phyloP scores from a whole-genome alignment of 345 rosid species.

The Euclidium syriacum region DNA sequence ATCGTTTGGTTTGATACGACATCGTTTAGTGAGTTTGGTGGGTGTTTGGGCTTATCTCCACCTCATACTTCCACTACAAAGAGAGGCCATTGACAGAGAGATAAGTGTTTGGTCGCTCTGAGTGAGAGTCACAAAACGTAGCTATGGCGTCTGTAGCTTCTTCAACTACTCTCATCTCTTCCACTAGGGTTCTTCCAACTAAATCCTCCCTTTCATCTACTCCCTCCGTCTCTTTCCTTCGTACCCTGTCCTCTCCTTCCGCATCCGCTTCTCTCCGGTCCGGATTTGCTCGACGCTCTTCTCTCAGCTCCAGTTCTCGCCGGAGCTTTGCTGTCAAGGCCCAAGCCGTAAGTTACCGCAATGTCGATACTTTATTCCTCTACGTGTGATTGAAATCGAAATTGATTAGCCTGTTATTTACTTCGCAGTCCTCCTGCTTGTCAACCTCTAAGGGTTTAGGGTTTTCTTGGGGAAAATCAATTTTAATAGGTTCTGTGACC shows the following conservation, averaged over 20 bases:
- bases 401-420: background rate
- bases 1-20: background rate
- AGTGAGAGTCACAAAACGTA: slow-evolving; percentile 3
- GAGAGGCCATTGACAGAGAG: slow-evolving; percentile 17
- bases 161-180: slow-evolving; percentile 53
- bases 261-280: slow-evolving; percentile 44
- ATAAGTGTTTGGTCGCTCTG: slow-evolving; percentile 11
- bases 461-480: background rate
- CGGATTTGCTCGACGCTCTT: slow-evolving; percentile 38
- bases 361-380: background rate
- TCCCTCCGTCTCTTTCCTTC: slow-evolving; percentile 35
- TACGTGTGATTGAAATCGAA: background rate
- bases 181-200: slow-evolving; percentile 35
- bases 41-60: slow-evolving; percentile 21
- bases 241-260: slow-evolving; percentile 39
- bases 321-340: slow-evolving; percentile 61
- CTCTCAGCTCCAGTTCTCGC: slow-evolving; percentile 37
- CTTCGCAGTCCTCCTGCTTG: background rate
- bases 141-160: slow-evolving; percentile 72
- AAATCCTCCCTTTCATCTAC: slow-evolving; percentile 35
- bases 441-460: background rate
- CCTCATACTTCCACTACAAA: slow-evolving; percentile 16
- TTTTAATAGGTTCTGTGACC: background rate
- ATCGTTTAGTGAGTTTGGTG: background rate
- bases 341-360: slow-evolving; percentile 36